These are phyloP conservation scores for Didymella sp. DNA, from an alignment of 2,329 filamentous ascomycete genomes.

Conservation along the genomic window DNA sequence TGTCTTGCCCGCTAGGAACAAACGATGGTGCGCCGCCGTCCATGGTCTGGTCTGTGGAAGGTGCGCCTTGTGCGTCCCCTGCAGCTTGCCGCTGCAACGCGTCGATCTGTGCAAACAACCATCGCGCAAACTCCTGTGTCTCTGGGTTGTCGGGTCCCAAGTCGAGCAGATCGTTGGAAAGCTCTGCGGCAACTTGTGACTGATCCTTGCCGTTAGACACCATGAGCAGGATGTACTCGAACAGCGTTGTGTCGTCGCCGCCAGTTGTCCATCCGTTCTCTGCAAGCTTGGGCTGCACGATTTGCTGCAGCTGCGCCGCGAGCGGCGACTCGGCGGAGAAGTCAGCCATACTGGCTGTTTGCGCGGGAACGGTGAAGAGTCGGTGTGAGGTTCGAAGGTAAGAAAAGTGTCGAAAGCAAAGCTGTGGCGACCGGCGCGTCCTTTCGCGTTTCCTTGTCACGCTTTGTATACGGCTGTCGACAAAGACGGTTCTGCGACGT, in stretches of 20 bases:
- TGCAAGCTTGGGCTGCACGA: slow-evolving; percentile 87
- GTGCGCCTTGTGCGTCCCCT: slow-evolving; percentile 34
- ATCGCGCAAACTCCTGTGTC: slow-evolving; percentile 82
- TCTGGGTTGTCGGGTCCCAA: slow-evolving; percentile 82
- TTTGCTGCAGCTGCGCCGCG: slow-evolving; percentile 80
- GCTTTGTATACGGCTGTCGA: slow-evolving; percentile 13
- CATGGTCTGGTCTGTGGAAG: slow-evolving; percentile 32
- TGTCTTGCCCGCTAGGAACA: slow-evolving; percentile 59
- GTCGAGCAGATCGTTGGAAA: slow-evolving; percentile 84
- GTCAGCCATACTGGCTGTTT: slow-evolving; percentile 69
- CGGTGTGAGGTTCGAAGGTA: slow-evolving; percentile 24
- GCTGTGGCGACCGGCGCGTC: slow-evolving; percentile 35
- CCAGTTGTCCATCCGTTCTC: slow-evolving; percentile 92
- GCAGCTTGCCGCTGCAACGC: slow-evolving; percentile 69
- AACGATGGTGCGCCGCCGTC: slow-evolving; percentile 37
- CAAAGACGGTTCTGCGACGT: slow-evolving; percentile 22
- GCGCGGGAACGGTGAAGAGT: slow-evolving; percentile 12
- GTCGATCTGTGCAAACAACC: slow-evolving; percentile 91
- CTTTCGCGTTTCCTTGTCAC: slow-evolving; percentile 24
- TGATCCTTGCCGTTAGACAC: slow-evolving; percentile 93
- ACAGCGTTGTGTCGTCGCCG: slow-evolving; percentile 79
- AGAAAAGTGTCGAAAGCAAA: slow-evolving; percentile 28
- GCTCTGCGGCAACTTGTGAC: slow-evolving; percentile 84
- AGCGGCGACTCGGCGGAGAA: slow-evolving; percentile 80
- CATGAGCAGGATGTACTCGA: slow-evolving; percentile 98